phyloP scores from a whole-genome alignment of 208 protist genomes.

The Leishmania arabica region DNA sequence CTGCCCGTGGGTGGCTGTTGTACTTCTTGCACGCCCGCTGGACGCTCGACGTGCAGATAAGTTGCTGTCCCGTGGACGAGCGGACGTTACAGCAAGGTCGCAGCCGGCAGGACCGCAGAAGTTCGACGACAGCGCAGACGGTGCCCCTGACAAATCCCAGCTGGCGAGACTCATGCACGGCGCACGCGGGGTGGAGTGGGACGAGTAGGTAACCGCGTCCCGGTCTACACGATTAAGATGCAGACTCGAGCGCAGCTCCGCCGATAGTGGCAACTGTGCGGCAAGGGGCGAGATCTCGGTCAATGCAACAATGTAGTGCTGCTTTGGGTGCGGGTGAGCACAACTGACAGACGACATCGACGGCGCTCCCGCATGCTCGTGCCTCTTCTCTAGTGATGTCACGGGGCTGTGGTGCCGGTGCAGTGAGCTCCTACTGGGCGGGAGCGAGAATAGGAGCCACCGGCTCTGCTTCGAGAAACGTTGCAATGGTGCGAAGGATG shows the following conservation, averaged over 20 bases:
- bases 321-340: neutral
- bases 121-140: neutral
- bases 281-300: constrained; percentile 24
- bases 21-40: neutral
- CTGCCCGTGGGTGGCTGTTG: neutral
- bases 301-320: constrained; percentile 18
- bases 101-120: constrained; percentile 13
- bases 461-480: neutral
- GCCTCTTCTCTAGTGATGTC: neutral
- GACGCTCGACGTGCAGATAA: neutral
- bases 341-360: neutral
- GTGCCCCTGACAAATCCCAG: neutral
- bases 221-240: constrained; percentile 29
- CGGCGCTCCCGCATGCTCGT: neutral
- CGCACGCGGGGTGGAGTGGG: constrained; percentile 23
- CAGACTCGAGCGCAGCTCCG: constrained; percentile 28
- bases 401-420: neutral
- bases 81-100: neutral
- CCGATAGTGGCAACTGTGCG: constrained; percentile 30
- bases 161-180: neutral
- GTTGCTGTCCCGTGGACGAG: neutral
- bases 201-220: constrained; percentile 34
- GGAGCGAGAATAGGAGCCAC: neutral
- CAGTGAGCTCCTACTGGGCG: no score
- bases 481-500: neutral